Evolutionary conservation across 306 rosid genomes (phyloP), one percentile per base, ranked within the genome.

Genomic region (Vachellia collinsii): DNA sequence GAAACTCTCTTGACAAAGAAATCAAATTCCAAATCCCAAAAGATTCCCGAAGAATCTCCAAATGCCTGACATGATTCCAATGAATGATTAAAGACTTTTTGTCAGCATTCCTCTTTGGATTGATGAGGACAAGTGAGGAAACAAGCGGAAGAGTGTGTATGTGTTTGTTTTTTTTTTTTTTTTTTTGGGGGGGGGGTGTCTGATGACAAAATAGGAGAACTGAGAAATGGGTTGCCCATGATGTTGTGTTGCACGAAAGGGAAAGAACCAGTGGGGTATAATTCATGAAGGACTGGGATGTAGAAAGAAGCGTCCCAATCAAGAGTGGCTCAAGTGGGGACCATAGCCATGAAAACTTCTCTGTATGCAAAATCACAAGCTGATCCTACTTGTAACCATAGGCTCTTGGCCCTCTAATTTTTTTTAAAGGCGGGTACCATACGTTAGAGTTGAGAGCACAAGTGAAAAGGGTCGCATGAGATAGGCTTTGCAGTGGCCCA

Each of bases 1-100:
- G 48, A 83, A 82, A 71, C 77, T 79, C 83, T 39, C 69, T 63
- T 10, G 82, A 48, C 78, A n/a, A 75, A 46, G 86, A 86, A 86
- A 77, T 81, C 69, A 10, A 73, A 64, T 36, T 67, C 83, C 93
- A 86, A 67, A 86, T 86, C 90, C 87, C 93, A 83, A 91, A 86
- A 89, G 84, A 91, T 89, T 89, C 93, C 79, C 78, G 71, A 79
- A 38, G 47, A 17, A 58, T 58, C 64, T 22, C 64, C 64, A 58
- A 23, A 22, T 8, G 64, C 36, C 64, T 3, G 64, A 14, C 64
- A 58, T 12, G n/a, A 48, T 14, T 48, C n/a, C 54, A 48, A 50
- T 77, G 66, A 53, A 8, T 53, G 72, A 70, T 70, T 6, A 48
- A 2, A 19, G 8, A 13, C 23, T 25, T 46, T 43, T 25, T 5